Evolutionary conservation across 2,329 filamentous ascomycete genomes (phyloP), one percentile per base, ranked within the genome.

Genomic region (Diplodia mutila): DNA sequence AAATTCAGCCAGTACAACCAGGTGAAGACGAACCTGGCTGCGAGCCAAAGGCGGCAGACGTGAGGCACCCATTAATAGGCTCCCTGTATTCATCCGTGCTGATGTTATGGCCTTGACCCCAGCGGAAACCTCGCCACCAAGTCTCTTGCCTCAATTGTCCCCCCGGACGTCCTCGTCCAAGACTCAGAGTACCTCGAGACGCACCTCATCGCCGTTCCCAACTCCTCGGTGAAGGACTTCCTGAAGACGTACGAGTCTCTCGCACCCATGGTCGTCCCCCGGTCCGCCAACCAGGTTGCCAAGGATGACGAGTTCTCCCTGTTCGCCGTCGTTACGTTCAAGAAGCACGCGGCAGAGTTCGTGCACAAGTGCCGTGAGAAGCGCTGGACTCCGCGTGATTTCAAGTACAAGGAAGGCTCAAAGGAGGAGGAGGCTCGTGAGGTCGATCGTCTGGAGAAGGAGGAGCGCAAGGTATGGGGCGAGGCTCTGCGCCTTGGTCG

Each of bases 181-280:
- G 90, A 97, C 77, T 97, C 94, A 23, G 95, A 99, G 81, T 98
- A 97, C 81, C 89, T 99, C 73, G 93, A 97, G 82, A 97, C 95
- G 34, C 94, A 97, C 78, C 89, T 99, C 34, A 86, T 99, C 72
- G 95, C 92, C 23, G 92, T 99, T 9, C 95, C 95, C 2, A 88
- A 86, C 57, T 89, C 88, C 72, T 84, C 87, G 67, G 89, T 91
- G 74, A 97, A 96, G 78, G 94, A 98, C 48, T 99, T 97, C 76
- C 82, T 96, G 71, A 90, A 90, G 77, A 88, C 85, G 71, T 99
- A 99, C 81, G 95, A 99, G 80, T 94, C 92, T 1, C 80, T 98
- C 67, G 84, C 91, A 0, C 90, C 91, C 16, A 97, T 97, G 92
- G 93, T 98, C 1, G 94, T 99, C 2, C 95, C 95, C 11, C 91